phyloP scores from a whole-genome alignment of 805 yeast species.

The Lipomyces yamadae region DNA sequence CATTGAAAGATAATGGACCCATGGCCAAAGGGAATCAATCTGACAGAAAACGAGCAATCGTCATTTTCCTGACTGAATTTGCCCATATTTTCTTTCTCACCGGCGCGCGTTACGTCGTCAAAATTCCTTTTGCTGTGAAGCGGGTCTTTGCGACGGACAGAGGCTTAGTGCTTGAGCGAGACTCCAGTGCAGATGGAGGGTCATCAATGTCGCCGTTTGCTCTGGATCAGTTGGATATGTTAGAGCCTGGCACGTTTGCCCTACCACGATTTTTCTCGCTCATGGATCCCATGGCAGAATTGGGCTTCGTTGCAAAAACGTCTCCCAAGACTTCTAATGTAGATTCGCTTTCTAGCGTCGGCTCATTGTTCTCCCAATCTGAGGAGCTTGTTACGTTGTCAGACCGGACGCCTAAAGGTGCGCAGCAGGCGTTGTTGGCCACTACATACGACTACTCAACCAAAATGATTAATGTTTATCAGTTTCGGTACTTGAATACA shows the following conservation, averaged over 20 bases:
- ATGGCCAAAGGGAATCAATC: no score
- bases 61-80: constrained; percentile 62
- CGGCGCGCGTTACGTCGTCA: constrained; percentile 64
- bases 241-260: background rate
- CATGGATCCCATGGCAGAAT: constrained; percentile 73
- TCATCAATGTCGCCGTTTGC: constrained; percentile 19
- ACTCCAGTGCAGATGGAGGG: constrained; percentile 37
- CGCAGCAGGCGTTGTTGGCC: constrained; percentile 18
- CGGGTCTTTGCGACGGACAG: constrained; percentile 66
- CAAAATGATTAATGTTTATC: constrained; percentile 56
- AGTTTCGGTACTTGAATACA: constrained; percentile 52
- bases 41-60: constrained; percentile 50
- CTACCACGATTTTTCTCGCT: constrained; percentile 61
- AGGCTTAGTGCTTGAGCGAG: constrained; percentile 70
- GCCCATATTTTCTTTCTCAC: constrained; percentile 65
- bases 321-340: background rate
- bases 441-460: constrained; percentile 54
- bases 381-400: constrained; percentile 56
- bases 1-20: background rate
- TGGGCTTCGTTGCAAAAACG: constrained; percentile 61
- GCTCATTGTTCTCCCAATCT: constrained; percentile 61
- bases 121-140: constrained; percentile 69
- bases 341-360: constrained; percentile 59
- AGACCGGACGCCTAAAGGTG: constrained; percentile 7
- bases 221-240: constrained; percentile 2